Base-by-base conservation (phyloP, 306 rosid genomes). In the Biancaea sappan region DNA sequence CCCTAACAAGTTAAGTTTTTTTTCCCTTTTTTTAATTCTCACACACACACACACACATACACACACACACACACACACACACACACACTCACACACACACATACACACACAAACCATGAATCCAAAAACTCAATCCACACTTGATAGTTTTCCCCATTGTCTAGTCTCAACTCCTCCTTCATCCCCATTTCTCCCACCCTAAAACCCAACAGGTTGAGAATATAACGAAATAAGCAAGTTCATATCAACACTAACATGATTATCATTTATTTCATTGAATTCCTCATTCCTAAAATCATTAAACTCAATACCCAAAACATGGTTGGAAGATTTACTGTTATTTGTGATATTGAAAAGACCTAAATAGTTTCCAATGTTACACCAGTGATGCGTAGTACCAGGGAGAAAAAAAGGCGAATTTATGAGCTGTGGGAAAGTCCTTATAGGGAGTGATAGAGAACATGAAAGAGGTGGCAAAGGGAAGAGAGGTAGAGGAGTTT, bases 211-310 rank as follows among this genome's bases (percentile, higher is more conserved):
- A 35, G 85, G 47, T 18, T 79, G 50, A 0, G 91, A 87, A 72
- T 72, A 74, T 40, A 4, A 0, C 13, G 90, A 90, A 28, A 81
- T 64, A 31, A 87, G 90, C 3, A 90, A 80, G 50, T 90, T 86
- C 60, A 90, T 25, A 51, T 86, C 77, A 47, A 90, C 66, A 59
- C 92, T 92, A 14, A 90, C 92, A 71, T 90, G 90, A 66, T 86
- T 90, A 56, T 78, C 86, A 77, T 86, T 52, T 19, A 62, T 24
- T 41, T 90, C 96, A 19, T 77, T 47, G 51, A 87, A 90, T 68
- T 87, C 92, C 46, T 86, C 86, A 21, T 90, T 90, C 47, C 85
- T 73, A 44, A 80, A 85, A 58, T 84, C 90, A 80, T 87, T 92
- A 44, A 87, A 90, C 61, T 90, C 90, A 66, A 90, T 37, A 2